These are phyloP conservation scores for Lactarius sp. DNA, from an alignment of 768 basidiomycete genomes.

Conservation along the genomic window DNA sequence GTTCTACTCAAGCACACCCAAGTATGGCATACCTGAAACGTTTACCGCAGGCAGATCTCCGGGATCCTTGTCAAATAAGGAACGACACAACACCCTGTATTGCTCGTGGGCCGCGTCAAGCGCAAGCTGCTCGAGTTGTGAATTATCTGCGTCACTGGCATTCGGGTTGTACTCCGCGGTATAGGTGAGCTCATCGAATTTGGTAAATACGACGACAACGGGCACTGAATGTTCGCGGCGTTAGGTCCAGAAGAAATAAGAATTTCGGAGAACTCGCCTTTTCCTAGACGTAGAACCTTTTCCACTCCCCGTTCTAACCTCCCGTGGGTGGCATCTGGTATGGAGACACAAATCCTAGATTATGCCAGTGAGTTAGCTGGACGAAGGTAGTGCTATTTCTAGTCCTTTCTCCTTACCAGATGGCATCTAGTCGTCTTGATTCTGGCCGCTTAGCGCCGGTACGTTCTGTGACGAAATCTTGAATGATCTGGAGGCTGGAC, in stretches of 20 bases:
- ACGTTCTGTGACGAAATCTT: not conserved
- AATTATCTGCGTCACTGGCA: too few species aligned
- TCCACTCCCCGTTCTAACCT: not conserved
- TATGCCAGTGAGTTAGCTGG: not conserved
- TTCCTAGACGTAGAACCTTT: not conserved
- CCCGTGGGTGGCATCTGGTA: not conserved
- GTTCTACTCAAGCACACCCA: not conserved
- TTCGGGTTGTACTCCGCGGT: too few species aligned
- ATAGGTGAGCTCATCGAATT: not conserved
- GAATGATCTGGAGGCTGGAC: not conserved
- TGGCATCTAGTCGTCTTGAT: not conserved
- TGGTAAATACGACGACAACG: conserved; percentile 1
- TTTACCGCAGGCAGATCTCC: not conserved
- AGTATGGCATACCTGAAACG: not conserved
- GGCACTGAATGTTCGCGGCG: not conserved
- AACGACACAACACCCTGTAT: not conserved
- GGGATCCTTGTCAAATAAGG: not conserved
- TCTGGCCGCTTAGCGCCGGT: not conserved
- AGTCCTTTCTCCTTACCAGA: not conserved
- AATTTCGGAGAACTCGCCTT: not conserved
- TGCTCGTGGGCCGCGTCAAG: not conserved
- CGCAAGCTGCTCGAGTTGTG: too few species aligned
- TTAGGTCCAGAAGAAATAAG: too few species aligned
- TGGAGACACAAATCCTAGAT: too few species aligned
- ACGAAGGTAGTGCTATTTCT: too few species aligned